phyloP scores from a whole-genome alignment of 768 basidiomycete genomes.

The Macrolepiota albuminosa region DNA sequence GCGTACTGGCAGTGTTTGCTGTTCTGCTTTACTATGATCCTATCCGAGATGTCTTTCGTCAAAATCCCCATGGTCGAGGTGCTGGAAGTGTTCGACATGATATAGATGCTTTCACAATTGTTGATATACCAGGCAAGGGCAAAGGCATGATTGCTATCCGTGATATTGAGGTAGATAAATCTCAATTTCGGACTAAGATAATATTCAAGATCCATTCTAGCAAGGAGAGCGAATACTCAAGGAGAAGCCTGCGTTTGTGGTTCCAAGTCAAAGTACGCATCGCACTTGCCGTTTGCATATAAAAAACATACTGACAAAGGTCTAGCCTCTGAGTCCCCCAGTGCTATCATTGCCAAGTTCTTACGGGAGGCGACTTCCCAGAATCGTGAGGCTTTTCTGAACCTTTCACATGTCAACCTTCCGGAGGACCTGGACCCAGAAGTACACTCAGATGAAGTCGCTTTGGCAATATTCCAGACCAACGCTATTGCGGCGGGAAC shows the following conservation, averaged over 20 bases:
- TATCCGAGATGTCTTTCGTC: background rate
- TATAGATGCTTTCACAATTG: conserved; percentile 29
- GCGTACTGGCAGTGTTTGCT: background rate
- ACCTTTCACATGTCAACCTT: conserved; percentile 54
- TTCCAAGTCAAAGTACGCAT: conserved; percentile 44
- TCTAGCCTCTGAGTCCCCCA: conserved; percentile 42
- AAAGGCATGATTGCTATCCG: conserved; percentile 50
- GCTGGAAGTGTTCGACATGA: background rate
- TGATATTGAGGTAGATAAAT: conserved; percentile 40
- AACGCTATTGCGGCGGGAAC: conserved; percentile 56
- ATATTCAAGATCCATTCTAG: conserved; percentile 13
- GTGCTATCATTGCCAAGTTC: conserved; percentile 32
- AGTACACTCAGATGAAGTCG: conserved; percentile 38
- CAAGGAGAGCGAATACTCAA: conserved; percentile 56
- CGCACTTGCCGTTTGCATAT: background rate
- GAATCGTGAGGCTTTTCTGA: conserved; percentile 40
- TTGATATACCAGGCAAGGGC: conserved; percentile 49
- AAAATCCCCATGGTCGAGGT: background rate
- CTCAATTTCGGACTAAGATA: background rate
- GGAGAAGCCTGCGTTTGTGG: conserved; percentile 50
- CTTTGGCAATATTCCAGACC: conserved; percentile 62
- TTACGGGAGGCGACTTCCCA: conserved; percentile 27
- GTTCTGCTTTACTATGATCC: background rate
- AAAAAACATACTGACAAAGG: background rate
- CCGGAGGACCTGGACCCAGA: conserved; percentile 34